Evolutionary conservation across 768 basidiomycete species (phyloP).

Genomic region (Hericium coralloides): DNA sequence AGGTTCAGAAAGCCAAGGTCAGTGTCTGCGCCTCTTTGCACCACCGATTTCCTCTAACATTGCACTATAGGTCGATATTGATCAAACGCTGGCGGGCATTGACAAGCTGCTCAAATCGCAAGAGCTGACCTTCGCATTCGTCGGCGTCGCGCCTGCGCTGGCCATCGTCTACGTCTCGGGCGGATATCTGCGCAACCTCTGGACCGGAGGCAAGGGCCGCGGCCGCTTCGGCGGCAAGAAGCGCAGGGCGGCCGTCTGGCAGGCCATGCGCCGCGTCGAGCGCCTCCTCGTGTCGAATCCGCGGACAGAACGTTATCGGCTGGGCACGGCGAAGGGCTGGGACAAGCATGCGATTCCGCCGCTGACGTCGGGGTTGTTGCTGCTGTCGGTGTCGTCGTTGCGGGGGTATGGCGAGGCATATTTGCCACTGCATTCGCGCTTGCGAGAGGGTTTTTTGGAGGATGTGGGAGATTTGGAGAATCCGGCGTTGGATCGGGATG

Average conservation of each 20-base stretch:
- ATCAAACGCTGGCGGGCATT: constrained; percentile 83
- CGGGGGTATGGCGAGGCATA: constrained; percentile 51
- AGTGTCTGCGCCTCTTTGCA: not conserved
- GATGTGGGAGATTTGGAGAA: constrained; percentile 82
- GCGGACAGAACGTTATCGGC: constrained; percentile 13
- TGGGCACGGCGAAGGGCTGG: constrained; percentile 9
- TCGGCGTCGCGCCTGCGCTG: constrained; percentile 88
- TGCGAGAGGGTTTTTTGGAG: constrained; percentile 75
- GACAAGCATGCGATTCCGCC: constrained; percentile 30
- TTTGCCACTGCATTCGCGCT: constrained; percentile 48
- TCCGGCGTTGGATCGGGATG: constrained; percentile 51
- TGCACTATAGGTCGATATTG: constrained; percentile 69
- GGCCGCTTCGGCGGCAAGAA: constrained; percentile 51
- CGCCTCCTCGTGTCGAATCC: constrained; percentile 51
- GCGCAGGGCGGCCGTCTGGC: constrained; percentile 51
- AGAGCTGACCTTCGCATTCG: constrained; percentile 93
- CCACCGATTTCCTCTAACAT: not conserved
- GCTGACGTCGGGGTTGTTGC: constrained; percentile 62
- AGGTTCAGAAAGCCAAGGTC: constrained; percentile 96
- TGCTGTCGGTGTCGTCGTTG: constrained; percentile 61
- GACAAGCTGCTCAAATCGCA: constrained; percentile 92
- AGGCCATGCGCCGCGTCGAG: constrained; percentile 71
- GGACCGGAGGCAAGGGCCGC: constrained; percentile 38
- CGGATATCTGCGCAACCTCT: constrained; percentile 42
- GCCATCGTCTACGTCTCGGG: constrained; percentile 64